These are phyloP conservation scores for Ruellia speciosa DNA, from an alignment of 305 asterid species.

Conservation along the genomic window DNA sequence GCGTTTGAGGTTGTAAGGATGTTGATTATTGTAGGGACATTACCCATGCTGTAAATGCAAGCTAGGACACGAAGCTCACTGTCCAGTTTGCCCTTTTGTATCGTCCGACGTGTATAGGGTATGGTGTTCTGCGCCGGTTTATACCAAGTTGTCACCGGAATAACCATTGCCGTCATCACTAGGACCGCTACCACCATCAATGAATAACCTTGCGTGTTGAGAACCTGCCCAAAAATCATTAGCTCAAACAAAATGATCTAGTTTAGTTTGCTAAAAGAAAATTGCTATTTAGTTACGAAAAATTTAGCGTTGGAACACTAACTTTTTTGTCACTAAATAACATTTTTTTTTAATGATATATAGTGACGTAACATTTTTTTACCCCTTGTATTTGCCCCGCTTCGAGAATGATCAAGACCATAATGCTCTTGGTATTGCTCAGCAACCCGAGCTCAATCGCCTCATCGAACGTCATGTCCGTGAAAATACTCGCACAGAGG, in stretches of 20 bases:
- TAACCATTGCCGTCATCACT: conserved; percentile 54
- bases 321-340: too few relatives aligned
- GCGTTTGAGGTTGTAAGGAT: conserved; percentile 66
- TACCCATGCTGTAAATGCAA: conserved; percentile 52
- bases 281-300: too few relatives aligned
- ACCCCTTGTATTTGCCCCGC: conserved; percentile 70
- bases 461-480: conserved; percentile 35
- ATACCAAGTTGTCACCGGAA: conserved; percentile 40
- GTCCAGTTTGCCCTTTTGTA: conserved; percentile 55
- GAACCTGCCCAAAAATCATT: conserved; percentile 34
- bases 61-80: conserved; percentile 69
- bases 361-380: background rate
- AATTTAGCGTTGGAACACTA: too few relatives aligned
- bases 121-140: conserved; percentile 34
- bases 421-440: conserved; percentile 57
- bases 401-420: conserved; percentile 71
- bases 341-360: too few relatives aligned
- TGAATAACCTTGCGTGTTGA: conserved; percentile 47
- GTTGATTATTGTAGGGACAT: conserved; percentile 53
- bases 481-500: conserved; percentile 26
- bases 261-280: too few relatives aligned
- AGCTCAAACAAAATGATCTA: too few relatives aligned
- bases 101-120: conserved; percentile 65
- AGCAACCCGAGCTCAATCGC: conserved; percentile 61
- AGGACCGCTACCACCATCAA: conserved; percentile 57